These are phyloP conservation scores for Colletotrichum zoysiae DNA, from an alignment of 2,329 filamentous ascomycete species.

Conservation along the genomic window DNA sequence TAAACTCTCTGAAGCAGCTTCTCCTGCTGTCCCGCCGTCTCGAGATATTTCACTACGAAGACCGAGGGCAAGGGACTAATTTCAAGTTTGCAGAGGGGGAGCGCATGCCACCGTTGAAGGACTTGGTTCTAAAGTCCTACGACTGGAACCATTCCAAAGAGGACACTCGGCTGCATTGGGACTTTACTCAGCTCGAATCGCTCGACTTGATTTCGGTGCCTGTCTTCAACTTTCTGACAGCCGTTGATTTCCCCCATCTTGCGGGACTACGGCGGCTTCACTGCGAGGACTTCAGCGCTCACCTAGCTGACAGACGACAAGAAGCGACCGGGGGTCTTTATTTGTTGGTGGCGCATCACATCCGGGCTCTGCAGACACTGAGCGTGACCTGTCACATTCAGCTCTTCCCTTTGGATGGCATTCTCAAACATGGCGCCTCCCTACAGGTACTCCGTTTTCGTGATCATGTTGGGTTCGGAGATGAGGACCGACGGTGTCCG, in stretches of 20 bases:
- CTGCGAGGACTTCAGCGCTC: constrained; percentile 60
- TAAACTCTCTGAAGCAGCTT: constrained; percentile 58
- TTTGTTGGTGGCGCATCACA: constrained; percentile 53
- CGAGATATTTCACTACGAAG: constrained; percentile 57
- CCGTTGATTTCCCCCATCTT: constrained; percentile 55
- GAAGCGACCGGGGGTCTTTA: constrained; percentile 57
- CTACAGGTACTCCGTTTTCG: constrained; percentile 57
- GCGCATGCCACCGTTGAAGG: constrained; percentile 57
- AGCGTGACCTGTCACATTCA: constrained; percentile 57
- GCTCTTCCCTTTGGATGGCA: constrained; percentile 55
- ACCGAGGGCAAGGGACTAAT: constrained; percentile 59
- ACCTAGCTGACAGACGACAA: constrained; percentile 52
- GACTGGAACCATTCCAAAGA: constrained; percentile 60
- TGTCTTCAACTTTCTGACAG: constrained; percentile 58
- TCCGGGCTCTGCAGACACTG: constrained; percentile 54
- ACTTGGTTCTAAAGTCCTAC: constrained; percentile 60
- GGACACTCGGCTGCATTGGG: constrained; percentile 58
- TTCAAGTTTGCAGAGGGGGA: constrained; percentile 57
- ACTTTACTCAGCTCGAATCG: constrained; percentile 57
- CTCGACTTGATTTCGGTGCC: constrained; percentile 60
- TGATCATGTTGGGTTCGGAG: constrained; percentile 60
- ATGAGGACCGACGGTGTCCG: constrained; percentile 57
- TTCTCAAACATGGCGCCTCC: constrained; percentile 54
- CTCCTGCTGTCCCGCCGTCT: constrained; percentile 53
- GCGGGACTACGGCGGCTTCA: constrained; percentile 53